Conservation (phyloP, 176 grass and related monocot species). For the Lolium rigidum region DNA sequence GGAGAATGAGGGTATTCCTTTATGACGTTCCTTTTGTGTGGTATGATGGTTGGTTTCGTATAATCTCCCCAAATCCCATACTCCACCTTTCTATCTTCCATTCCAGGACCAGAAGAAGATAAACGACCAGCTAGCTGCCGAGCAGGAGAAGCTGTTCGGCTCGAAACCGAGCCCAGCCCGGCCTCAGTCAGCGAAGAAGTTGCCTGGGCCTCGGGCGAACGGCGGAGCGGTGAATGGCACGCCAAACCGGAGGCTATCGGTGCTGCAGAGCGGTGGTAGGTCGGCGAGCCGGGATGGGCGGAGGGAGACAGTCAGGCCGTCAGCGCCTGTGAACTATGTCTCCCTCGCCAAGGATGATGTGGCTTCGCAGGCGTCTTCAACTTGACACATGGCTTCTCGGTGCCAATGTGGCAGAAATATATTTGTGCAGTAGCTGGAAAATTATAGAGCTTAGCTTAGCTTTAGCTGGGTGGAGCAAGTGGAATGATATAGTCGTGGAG, state of each 20-base stretch:
- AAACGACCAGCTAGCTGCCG: constrained; percentile 70
- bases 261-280: constrained; percentile 56
- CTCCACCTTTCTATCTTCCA: background rate
- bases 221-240: constrained; percentile 46
- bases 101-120: constrained; percentile 91
- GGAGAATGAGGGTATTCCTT: constrained; percentile 64
- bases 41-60: background rate
- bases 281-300: constrained; percentile 69
- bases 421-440: constrained; percentile 45
- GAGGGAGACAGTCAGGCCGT: constrained; percentile 54
- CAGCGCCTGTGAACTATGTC: constrained; percentile 75
- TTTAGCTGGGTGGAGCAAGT: constrained; percentile 22
- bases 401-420: background rate
- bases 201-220: constrained; percentile 47
- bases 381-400: constrained; percentile 15
- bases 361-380: constrained; percentile 48
- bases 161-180: constrained; percentile 66
- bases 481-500: background rate
- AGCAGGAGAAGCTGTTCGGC: constrained; percentile 75
- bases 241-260: constrained; percentile 50
- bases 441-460: constrained; percentile 28
- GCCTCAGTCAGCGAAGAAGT: constrained; percentile 67
- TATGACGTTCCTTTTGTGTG: background rate
- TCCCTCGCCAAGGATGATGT: constrained; percentile 72
- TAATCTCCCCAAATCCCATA: background rate